Percentiles rank a stretch among this genome's conserved stretches.
phyloP scores from a whole-genome alignment of 805 yeast genomes.

The Cyberlindnera lachancei region DNA sequence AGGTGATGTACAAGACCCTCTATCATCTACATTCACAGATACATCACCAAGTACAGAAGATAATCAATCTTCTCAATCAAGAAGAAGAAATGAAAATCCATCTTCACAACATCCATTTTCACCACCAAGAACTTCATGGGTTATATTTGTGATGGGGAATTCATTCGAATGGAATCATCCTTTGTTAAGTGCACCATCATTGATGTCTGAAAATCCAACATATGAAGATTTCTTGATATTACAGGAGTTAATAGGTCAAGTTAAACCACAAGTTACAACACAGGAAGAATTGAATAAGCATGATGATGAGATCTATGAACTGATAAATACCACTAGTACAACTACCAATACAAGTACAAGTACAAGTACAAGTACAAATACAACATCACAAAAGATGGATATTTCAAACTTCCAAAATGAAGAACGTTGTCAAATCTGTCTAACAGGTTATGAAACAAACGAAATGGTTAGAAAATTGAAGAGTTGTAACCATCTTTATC shows the following conservation, averaged over 20 bases:
- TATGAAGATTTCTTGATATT: slow-evolving; percentile 42
- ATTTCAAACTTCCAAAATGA: no score
- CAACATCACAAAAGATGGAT: no score
- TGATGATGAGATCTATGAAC: slow-evolving; percentile 28
- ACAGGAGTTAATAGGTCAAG: slow-evolving; percentile 41
- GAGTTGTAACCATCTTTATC: slow-evolving; percentile 45
- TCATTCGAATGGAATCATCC: slow-evolving; percentile 43
- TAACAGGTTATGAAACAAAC: slow-evolving; percentile 37
- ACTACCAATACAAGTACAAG: no score
- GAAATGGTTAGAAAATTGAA: slow-evolving; percentile 40
- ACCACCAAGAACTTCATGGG: slow-evolving; percentile 40
- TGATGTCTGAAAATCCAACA: slow-evolving; percentile 41
- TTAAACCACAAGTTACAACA: slow-evolving; percentile 36
- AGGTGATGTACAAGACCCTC: neutral
- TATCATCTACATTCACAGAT: neutral
- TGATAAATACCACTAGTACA: neutral
- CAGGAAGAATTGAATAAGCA: slow-evolving; percentile 32
- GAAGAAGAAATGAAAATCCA: slow-evolving; percentile 2
- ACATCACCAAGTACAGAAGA: neutral
- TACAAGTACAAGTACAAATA: no score
- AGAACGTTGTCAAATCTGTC: slow-evolving; percentile 41
- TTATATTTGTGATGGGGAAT: slow-evolving; percentile 56
- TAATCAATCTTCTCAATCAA: neutral
- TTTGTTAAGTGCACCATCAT: slow-evolving; percentile 37
- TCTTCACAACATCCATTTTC: slow-evolving; percentile 1